Evolutionary conservation across 148 eudicot genomes (phyloP).

Genomic region (Amaranthus palmeri): DNA sequence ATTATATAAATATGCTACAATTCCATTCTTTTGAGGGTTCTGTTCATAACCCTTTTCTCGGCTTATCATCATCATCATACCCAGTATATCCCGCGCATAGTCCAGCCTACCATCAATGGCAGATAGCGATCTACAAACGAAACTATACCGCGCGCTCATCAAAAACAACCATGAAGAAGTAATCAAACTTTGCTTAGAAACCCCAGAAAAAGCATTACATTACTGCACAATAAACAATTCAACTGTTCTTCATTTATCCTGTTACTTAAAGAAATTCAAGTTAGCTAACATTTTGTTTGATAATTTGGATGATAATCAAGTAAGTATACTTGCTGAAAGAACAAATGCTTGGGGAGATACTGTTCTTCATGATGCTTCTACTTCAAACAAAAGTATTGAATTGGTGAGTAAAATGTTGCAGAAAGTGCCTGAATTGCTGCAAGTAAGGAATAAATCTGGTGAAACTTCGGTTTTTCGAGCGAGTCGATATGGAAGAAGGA

Average conservation of each 20-base stretch:
- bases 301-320: neutral
- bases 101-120: too few relatives aligned
- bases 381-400: conserved; percentile 3
- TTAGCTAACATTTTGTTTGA: conserved; percentile 14
- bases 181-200: conserved; percentile 3
- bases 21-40: too few relatives aligned
- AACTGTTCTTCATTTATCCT: conserved; percentile 4
- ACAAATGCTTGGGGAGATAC: conserved; percentile 15
- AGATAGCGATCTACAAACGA: neutral
- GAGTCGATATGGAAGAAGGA: conserved; percentile 12
- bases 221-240: conserved; percentile 12
- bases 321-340: neutral
- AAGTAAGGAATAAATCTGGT: conserved; percentile 3
- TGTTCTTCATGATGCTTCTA: conserved; percentile 10
- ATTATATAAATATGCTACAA: too few relatives aligned
- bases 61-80: too few relatives aligned
- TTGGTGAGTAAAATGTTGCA: conserved; percentile 3
- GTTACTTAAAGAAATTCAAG: neutral
- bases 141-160: conserved; percentile 5
- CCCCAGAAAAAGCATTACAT: neutral
- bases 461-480: conserved; percentile 15
- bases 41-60: too few relatives aligned
- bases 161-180: neutral
- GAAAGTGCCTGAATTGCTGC: conserved; percentile 4
- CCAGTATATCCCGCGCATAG: too few relatives aligned